Evolutionary conservation across 768 basidiomycete species (phyloP), one percentile per base, ranked within the genome.

Genomic region (Russula virescens): DNA sequence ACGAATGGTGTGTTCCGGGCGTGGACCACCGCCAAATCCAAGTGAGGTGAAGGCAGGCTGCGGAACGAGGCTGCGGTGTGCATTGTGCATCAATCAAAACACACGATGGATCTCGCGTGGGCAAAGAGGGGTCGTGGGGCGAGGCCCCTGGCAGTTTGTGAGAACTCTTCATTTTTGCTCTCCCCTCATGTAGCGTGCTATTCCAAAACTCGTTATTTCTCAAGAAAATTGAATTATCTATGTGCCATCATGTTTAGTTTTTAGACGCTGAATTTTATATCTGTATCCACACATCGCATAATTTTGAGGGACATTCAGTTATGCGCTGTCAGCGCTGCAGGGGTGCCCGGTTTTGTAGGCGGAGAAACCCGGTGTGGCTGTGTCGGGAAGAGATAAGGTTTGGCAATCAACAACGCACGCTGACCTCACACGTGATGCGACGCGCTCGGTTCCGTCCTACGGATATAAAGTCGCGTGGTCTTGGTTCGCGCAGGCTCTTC

Each of bases 1-100:
- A 63, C 73, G 8, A 76, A 76, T 43, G 75, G 76, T 25, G 73
- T 73, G 14, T 77, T 77, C 70, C 73, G 74, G 63, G 69, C 74
- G 46, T 67, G 64, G 61, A 23, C 50, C 25, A 28, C 25, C 16
- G 31, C 21, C 46, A 54, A 63, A 46, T 52, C 11, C 18, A 34
- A 46, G 45, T 40, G 21, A 42, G 43, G 45, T 40, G 21, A 42
- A 34, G 8, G 13, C 47, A 19, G 35, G 47, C 9, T 1, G 18
- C 10, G 23, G 13, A 48, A 28, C 10, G 50, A 52, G 58, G 58
- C 34, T 52, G 35, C n/a, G 25, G 56, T 55, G 60, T 42, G n/a
- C n/a, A n/a, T n/a, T n/a, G 60, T 55, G 6, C 25, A 21, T 40
- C 28, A 40, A 43, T 38, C 38, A 16, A 47, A 40, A 46, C 28